These are phyloP conservation scores for Puccinia coronata DNA, from an alignment of 1,284 basidiomycete species.

Conservation along the genomic window DNA sequence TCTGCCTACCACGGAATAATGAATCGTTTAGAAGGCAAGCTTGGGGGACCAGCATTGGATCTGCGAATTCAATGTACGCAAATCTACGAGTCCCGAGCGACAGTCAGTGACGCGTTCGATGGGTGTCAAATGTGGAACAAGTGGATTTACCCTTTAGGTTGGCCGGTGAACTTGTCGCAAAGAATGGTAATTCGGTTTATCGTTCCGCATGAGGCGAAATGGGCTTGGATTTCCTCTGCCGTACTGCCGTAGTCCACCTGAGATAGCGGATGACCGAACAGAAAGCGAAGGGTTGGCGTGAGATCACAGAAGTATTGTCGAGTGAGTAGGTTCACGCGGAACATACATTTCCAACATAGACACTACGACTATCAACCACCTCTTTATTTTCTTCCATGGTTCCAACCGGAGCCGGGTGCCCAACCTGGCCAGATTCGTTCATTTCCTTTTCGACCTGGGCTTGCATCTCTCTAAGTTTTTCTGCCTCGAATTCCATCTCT, in stretches of 20 bases:
- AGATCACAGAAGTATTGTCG: neutral
- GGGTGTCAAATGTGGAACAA: neutral
- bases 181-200: conserved; percentile 99
- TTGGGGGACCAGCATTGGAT: conserved; percentile 86
- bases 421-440: conserved; percentile 51
- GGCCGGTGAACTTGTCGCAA: conserved; percentile 99
- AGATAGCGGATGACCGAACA: neutral
- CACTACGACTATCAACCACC: conserved; percentile 78
- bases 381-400: conserved; percentile 62
- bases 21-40: conserved; percentile 95
- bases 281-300: neutral
- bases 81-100: conserved; percentile 66
- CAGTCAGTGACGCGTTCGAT: neutral
- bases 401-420: conserved; percentile 61
- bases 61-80: conserved; percentile 98
- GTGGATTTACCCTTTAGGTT: conserved; percentile 88
- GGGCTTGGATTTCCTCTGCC: conserved; percentile 95
- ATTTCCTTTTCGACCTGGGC: conserved; percentile 71
- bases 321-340: neutral
- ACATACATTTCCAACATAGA: conserved; percentile 96
- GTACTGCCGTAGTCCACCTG: conserved; percentile 98
- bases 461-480: conserved; percentile 85
- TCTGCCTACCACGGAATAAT: conserved; percentile 84
- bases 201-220: conserved; percentile 95
- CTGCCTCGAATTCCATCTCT: conserved; percentile 77